Conservation (phyloP, 163 green algal genomes). For the Scenedesmus sp. region DNA sequence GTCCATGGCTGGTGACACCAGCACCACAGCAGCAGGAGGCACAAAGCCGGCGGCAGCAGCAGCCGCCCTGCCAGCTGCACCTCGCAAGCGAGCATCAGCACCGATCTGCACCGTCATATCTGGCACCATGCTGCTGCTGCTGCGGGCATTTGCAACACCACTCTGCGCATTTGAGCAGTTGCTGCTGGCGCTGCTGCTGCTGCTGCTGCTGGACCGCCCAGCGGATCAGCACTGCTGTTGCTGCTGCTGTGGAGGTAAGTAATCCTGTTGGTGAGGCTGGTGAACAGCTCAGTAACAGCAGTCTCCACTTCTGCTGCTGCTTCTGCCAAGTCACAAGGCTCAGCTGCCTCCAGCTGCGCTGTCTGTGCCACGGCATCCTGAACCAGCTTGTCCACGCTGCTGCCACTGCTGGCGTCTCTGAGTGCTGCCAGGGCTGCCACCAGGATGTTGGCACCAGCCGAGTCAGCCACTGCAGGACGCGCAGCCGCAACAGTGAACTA, state of each 20-base stretch:
- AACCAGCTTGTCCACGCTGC: neutral
- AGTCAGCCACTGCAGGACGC: slow-evolving; percentile 27
- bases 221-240: neutral
- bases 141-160: neutral
- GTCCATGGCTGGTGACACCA: slow-evolving; percentile 43
- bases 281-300: slow-evolving; percentile 15
- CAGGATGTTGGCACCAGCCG: slow-evolving; percentile 41
- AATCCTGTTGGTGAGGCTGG: neutral
- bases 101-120: neutral
- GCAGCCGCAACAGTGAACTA: neutral
- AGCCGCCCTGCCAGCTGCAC: neutral
- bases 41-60: neutral
- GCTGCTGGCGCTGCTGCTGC: neutral
- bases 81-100: neutral
- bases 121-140: neutral
- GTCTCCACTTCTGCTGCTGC: neutral
- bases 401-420: slow-evolving; percentile 21
- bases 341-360: slow-evolving; percentile 11
- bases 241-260: neutral
- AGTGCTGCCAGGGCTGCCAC: slow-evolving; percentile 26
- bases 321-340: neutral
- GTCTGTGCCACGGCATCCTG: neutral
- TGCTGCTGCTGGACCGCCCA: neutral
- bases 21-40: slow-evolving; percentile 29
- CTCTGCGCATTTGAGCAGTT: neutral